Evolutionary conservation across 2,329 filamentous ascomycete species (phyloP).

Genomic region (Neofusicoccum sp.): DNA sequence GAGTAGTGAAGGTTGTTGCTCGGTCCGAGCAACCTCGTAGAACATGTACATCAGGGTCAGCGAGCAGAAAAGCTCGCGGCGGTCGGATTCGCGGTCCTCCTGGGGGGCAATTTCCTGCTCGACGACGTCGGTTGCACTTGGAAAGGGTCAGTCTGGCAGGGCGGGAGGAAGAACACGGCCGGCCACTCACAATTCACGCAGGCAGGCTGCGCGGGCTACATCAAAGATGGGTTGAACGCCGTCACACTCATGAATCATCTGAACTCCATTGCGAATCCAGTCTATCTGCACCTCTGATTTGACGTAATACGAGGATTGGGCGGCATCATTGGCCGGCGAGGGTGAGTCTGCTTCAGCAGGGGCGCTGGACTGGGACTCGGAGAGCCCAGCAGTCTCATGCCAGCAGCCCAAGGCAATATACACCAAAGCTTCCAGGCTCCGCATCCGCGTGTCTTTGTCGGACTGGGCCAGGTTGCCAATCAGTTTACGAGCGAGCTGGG

Average conservation of each 20-base stretch:
- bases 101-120: constrained; percentile 23
- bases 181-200: constrained; percentile 25
- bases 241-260: constrained; percentile 40
- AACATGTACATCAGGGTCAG: constrained; percentile 51
- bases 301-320: constrained; percentile 24
- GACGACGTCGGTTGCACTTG: constrained; percentile 15
- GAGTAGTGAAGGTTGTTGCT: constrained; percentile 53
- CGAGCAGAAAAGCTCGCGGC: constrained; percentile 49
- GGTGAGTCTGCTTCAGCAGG: constrained; percentile 16
- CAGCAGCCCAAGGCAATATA: constrained; percentile 50
- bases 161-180: background rate
- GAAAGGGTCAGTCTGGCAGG: background rate
- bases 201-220: constrained; percentile 34
- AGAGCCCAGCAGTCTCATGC: constrained; percentile 50
- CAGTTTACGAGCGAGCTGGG: constrained; percentile 55
- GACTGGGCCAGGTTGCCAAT: constrained; percentile 32
- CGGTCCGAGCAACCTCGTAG: constrained; percentile 44
- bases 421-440: constrained; percentile 43
- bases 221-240: constrained; percentile 43
- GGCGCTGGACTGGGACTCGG: constrained; percentile 12
- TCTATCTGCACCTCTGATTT: constrained; percentile 43
- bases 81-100: constrained; percentile 38
- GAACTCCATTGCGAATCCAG: constrained; percentile 46
- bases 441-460: constrained; percentile 28
- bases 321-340: constrained; percentile 13